phyloP scores from a whole-genome alignment of 306 rosid genomes.

The Fragaria nilgerrensis region DNA sequence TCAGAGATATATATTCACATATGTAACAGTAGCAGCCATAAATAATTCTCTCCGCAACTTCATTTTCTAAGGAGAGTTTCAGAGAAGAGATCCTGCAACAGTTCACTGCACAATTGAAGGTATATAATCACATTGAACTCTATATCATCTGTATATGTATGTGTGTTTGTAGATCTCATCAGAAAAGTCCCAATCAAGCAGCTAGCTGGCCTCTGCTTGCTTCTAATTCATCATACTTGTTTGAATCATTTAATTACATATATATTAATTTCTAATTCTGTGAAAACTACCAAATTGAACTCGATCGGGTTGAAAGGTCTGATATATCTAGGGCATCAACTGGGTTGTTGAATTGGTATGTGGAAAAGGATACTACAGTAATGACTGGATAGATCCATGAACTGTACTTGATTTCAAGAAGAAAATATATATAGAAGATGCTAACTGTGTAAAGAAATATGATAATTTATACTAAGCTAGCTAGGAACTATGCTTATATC shows the following conservation, averaged over 20 bases:
- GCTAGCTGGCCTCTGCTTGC: not conserved
- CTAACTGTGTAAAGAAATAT: not conserved
- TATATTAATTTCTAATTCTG: not conserved
- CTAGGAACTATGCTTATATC: not conserved
- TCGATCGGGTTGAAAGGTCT: not conserved
- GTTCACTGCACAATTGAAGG: not conserved
- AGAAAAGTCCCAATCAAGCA: not conserved
- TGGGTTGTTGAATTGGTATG: not conserved
- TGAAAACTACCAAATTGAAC: not conserved
- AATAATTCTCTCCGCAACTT: not conserved
- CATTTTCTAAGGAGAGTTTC: not conserved
- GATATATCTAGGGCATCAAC: slow-evolving; percentile 1
- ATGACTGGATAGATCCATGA: not conserved
- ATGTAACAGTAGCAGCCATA: slow-evolving; percentile 40
- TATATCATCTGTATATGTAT: not conserved
- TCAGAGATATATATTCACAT: slow-evolving; percentile 22
- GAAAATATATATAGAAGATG: not conserved
- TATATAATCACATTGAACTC: not conserved
- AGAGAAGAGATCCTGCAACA: not conserved
- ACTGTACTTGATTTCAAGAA: not conserved
- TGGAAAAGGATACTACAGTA: not conserved
- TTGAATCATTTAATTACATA: not conserved
- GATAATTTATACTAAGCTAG: not conserved
- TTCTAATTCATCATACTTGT: not conserved
- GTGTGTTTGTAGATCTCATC: not conserved